Evolutionary conservation across 2,329 filamentous ascomycete genomes (phyloP), one percentile per base, ranked within the genome.

Genomic region (Grosmannia huntii): DNA sequence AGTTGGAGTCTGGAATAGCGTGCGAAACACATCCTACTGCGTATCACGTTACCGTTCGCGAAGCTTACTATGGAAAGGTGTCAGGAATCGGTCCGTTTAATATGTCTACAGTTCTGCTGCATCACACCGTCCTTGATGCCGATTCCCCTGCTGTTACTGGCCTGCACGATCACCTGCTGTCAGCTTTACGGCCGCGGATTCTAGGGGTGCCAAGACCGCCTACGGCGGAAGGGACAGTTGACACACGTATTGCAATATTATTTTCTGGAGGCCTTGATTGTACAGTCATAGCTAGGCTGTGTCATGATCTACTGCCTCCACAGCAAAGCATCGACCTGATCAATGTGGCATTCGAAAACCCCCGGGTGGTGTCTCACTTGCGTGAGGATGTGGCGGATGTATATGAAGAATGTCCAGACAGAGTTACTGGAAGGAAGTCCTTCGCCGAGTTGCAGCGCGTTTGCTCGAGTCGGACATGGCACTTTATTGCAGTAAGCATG

Each of bases 261-360:
- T 99, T 97, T 69, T 99, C 94, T 0, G 94, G 94, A 2, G 94
- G 94, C 0, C 79, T 99, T 7, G 94, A 99, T 69, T 97, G 94
- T 68, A 92, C 91, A 0, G 76, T 96, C 0, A 76, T 99, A 54
- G 92, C 92, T 25, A 82, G 90, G 50, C 72, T 97, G 27, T 77
- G 81, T 12, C 88, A 96, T 67, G 86, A 95, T 14, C 71, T 95
- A 2, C 68, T 97, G 2, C 87, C 88, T 0, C 16, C 68, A 0
- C 71, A 77, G 4, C 85, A 95, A 65, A 75, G 80, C 1, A 84
- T 99, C 61, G 94, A 97, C 67, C 76, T 99, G 10, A 79, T 99
- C 62, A 99, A 99, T 64, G 92, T 99, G 52, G 94, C 92, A 0
- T 99, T 99, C 66, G 89, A 99, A 70, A 99, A 99, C 63, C 92